Base-by-base conservation (phyloP, 163 green algal genomes). In the Coccomyxa subellipsoidea region DNA sequence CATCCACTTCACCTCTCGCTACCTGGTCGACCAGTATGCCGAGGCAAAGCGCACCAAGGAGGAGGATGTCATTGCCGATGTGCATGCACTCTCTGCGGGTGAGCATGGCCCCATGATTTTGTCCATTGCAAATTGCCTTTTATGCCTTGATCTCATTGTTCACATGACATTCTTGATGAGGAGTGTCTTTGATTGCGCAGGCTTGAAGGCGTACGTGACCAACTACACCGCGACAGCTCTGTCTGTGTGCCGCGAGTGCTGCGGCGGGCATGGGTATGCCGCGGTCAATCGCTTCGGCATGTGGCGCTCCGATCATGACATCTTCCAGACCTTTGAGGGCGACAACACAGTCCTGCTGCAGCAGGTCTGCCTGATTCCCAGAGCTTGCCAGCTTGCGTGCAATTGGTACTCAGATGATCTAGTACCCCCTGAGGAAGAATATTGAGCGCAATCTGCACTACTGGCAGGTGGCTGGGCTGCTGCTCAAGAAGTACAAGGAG, bases 271-370 rank as follows among this genome's bases (percentile, higher is more conserved):
- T 84, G 94, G 93, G 70, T 96, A 95, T 83, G 92, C 91, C 1
- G 91, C 92, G 0, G 88, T 95, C 12, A 97, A 97, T 88, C 89
- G 94, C 31, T 88, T 97, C 70, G 94, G 93, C n/a, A 88, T 89
- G 25, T 88, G 93, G 85, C 88, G 94, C 47, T 90, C 81, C 32
- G 94, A 97, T 85, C 93, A 97, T 81, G 94, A 97, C 92, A 96
- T 97, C 87, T 97, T 96, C 86, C 90, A 94, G 85, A 96, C 93
- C 6, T 97, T 97, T 89, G 93, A 96, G 88, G 93, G 88, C 7
- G 93, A 96, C 88, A 95, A 95, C 88, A 94, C 91, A 10, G 92
- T 95, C 82, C 88, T 95, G 78, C 85, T 93, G 87, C 92, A 94
- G 90, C 90, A 95, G 88, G 87, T 87, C 36, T 7, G 47, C 35